These are phyloP conservation scores for Pueraria montana DNA, from an alignment of 306 rosid species.

Conservation along the genomic window DNA sequence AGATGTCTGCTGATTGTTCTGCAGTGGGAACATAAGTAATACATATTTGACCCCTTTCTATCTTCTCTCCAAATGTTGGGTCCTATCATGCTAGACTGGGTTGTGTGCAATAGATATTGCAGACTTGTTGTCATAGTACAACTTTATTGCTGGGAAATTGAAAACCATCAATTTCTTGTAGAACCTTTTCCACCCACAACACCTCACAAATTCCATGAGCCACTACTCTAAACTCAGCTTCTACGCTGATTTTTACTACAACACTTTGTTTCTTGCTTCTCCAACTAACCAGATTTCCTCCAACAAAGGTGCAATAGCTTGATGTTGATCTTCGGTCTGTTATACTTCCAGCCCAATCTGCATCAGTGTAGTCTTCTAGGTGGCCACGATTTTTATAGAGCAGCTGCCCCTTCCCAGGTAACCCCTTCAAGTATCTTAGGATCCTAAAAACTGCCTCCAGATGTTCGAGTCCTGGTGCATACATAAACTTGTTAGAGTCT, in stretches of 20 bases:
- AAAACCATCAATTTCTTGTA: too few relatives aligned
- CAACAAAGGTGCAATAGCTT: not conserved
- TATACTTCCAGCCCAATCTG: not conserved
- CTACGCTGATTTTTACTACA: too few relatives aligned
- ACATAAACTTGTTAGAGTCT: too few relatives aligned
- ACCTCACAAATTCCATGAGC: too few relatives aligned
- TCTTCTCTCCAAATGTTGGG: not conserved
- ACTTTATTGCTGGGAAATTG: too few relatives aligned
- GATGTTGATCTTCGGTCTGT: not conserved
- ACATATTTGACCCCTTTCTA: not conserved
- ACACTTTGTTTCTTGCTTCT: not conserved
- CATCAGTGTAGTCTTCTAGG: not conserved
- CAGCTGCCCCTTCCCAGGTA: not conserved
- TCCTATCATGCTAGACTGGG: not conserved
- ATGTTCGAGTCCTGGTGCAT: not conserved
- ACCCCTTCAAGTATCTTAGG: slow-evolving; percentile 31
- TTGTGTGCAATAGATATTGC: too few relatives aligned
- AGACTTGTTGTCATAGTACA: too few relatives aligned
- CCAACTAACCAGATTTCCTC: not conserved
- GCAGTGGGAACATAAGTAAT: not conserved
- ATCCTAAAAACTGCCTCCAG: not conserved
- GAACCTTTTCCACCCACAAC: too few relatives aligned
- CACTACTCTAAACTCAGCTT: too few relatives aligned
- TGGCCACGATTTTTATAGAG: too few relatives aligned
- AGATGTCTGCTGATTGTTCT: slow-evolving; percentile 2